Evolutionary conservation across 1,139 yeast species (phyloP), one percentile per base, ranked within the genome.

Genomic region (Kodamaea sp.): DNA sequence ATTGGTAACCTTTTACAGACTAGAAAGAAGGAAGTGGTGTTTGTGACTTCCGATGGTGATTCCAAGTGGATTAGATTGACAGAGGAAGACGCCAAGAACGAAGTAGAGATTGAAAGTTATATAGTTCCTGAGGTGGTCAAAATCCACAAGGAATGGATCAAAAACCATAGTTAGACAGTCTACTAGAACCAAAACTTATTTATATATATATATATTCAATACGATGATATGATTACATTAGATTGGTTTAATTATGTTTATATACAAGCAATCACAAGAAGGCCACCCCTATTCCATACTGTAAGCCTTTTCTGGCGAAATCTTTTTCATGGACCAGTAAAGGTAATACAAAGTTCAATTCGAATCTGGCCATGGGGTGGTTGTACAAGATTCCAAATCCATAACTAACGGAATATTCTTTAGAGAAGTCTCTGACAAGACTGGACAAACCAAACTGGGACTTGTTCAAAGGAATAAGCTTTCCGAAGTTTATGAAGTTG

Each of bases 1-100:
- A 89, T 94, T 56, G 99, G 98, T 7, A 94, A 94, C 55, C 65
- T 94, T 48, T 67, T 94, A 43, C 96, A 90, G 54, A 84, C 95
- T 1, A 78, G 98, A 51, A 90, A 89, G 60, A 69, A 68, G 35
- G 94, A 89, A 54, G 97, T 92, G 29, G 88, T 87, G 3, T 87
- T 94, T 59, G 97, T 94, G 4, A 74, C 80, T 3, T 75, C 74
- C 4, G 70, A 73, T 12, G 52, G 49, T 1, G 49, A 55, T 5
- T 59, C 63, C 24, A 44, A 50, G 5, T 82, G 92, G 86, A 63
- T 80, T 38, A 66, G 60, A 38, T 57, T 87, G 29, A 48, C 68
- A 2, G 61, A 63, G 0, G 64, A 66, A 8, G 73, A 78, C 41
- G 51, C 63, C 9, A 54, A 57, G 3, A 48, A 55, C 19, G 26